Evolutionary conservation across 1,139 yeast species (phyloP).

Genomic region (Yamadazyma diospyri): DNA sequence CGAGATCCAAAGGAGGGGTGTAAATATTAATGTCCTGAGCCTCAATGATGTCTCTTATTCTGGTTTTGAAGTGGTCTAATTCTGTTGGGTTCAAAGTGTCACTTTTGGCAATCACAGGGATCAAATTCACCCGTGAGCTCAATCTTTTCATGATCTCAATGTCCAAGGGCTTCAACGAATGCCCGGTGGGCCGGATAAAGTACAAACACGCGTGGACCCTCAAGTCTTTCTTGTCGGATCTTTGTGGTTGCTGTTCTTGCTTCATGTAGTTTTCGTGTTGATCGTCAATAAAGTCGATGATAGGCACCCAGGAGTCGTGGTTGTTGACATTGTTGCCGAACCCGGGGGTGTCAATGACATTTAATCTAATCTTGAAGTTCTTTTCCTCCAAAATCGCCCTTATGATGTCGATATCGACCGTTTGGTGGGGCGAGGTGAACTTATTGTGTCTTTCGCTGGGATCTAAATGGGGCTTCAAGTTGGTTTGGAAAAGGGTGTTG

Average conservation of each 20-base stretch:
- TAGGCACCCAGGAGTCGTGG: constrained; percentile 89
- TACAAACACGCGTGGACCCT: constrained; percentile 95
- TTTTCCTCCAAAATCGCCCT: constrained; percentile 93
- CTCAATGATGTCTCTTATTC: constrained; percentile 87
- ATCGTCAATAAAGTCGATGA: constrained; percentile 91
- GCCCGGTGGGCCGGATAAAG: constrained; percentile 96
- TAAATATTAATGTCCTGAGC: constrained; percentile 90
- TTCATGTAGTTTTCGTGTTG: constrained; percentile 94
- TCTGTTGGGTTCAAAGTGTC: constrained; percentile 88
- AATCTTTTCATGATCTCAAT: constrained; percentile 89
- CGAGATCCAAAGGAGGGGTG: constrained; percentile 78
- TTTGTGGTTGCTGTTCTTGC: constrained; percentile 92
- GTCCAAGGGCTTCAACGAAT: constrained; percentile 88
- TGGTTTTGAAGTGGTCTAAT: constrained; percentile 73
- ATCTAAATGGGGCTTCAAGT: constrained; percentile 62
- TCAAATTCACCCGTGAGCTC: constrained; percentile 84
- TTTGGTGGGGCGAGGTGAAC: constrained; percentile 65
- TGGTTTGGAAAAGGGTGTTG: constrained; percentile 83
- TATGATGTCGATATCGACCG: constrained; percentile 86
- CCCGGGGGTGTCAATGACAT: constrained; percentile 95
- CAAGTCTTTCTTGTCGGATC: constrained; percentile 68
- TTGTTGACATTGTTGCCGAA: constrained; percentile 96
- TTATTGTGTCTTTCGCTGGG: constrained; percentile 64
- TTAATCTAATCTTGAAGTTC: constrained; percentile 79
- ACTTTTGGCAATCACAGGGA: constrained; percentile 93